Evolutionary conservation across 306 rosid genomes (phyloP), one percentile per base, ranked within the genome.

Genomic region (Senna siamea): DNA sequence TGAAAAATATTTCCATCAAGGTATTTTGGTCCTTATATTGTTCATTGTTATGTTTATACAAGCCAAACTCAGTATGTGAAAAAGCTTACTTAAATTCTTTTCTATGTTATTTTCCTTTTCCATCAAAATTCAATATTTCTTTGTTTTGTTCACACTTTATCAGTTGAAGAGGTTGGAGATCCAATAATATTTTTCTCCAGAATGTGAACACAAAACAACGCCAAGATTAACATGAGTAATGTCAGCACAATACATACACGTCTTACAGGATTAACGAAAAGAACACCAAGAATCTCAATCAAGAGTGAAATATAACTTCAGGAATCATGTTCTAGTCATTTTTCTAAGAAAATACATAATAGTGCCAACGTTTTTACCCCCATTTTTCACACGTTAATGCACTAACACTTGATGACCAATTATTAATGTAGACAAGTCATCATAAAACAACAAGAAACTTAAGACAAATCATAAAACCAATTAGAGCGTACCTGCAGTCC

Each of bases 401-500:
- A 54, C 35, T 38, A 44, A 37, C 66, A 56, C 70, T 63, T 40
- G 32, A 74, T 53, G 55, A 55, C 69, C 12, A 60, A 30, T 38
- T n/a, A 60, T 14, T 17, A 59, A 35, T 15, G 26, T 20, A 72
- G 62, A 53, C 72, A 66, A 35, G 19, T 66, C 62, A 77, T 67
- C 28, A 26, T 46, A 50, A 43, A n/a, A 66, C 43, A 66, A 35
- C 28, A 54, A 56, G 18, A 76, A 60, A 69, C 32, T 61, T 26
- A 47, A 66, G 38, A 22, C 38, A 68, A 38, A 55, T 41, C 64
- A 26, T 34, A 77, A n/a, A 74, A 18, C 54, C 41, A 77, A 38
- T 38, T 48, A 50, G 40, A 78, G 20, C 26, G 55, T 77, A 94
- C 98, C 98, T 79, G 35, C 84, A 94, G 78, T 44, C 98, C 98